Evolutionary conservation across 2,329 filamentous ascomycete genomes (phyloP), one percentile per base, ranked within the genome.

Genomic region (Cryphonectria japonica): DNA sequence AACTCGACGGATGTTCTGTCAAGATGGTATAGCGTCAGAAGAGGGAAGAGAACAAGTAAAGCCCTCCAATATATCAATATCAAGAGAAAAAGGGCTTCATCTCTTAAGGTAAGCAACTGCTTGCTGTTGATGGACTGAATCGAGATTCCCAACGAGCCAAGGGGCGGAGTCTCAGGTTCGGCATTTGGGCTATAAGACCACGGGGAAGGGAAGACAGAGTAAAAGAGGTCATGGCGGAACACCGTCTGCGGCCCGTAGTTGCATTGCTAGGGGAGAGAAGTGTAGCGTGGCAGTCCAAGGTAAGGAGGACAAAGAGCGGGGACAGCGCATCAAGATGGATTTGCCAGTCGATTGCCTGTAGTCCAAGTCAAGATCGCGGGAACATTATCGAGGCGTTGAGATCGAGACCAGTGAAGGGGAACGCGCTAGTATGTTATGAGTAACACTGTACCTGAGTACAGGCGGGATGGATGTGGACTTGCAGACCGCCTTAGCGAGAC

Each of bases 41-140:
- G 16, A 39, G 1, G 19, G 39, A 19, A 26, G 32, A 34, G 34
- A 61, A 61, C 32, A 19, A 50, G 46, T 7, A n/a, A 61, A 32
- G 59, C 32, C 57, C 34, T 34, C 59, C 14, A 34, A 61, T 39
- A 61, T 61, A 61, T 14, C 6, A 34, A 34, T 6, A 61, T 50
- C 22, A 50, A 2, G 2, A 50, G 8, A 11, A 11, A 19, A 61
- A 22, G 59, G 34, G 19, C 32, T 34, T 61, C 34, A 61, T n/a
- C 26, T 8, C 22, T 32, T 14, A 39, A 61, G 59, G 9, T 34
- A 61, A 26, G 59, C 59, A 61, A 9, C 13, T 39, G 34, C 19
- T 34, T 61, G 59, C 59, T 39, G 59, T 22, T n/a, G 59, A 61
- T 61, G 59, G 59, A 34, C 34, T 61, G 34, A 9, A 61, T 61